A percentile compares a stretch with the other conserved stretches of the same genome.
Evolutionary conservation across 208 protist genomes (phyloP).

Genomic region (Leptomonas seymouri): DNA sequence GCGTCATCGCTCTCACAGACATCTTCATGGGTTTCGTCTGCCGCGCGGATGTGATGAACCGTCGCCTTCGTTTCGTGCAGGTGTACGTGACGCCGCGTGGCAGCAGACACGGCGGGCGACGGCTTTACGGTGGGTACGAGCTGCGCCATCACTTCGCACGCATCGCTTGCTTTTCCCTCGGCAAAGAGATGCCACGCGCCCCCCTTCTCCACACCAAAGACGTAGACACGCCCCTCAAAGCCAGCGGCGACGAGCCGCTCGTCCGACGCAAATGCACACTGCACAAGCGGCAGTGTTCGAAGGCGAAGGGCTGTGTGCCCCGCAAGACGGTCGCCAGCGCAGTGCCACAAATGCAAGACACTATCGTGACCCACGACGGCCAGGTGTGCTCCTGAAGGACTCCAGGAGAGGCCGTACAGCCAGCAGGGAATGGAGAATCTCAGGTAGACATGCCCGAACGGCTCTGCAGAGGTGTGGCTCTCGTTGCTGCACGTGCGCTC

Average conservation of each 20-base stretch:
- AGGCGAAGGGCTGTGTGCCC: constrained; percentile 8
- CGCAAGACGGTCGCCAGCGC: not conserved
- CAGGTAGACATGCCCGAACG: constrained; percentile 20
- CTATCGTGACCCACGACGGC: constrained; percentile 31
- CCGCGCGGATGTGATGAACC: not conserved
- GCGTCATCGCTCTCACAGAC: not conserved
- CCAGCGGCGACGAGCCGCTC: constrained; percentile 10
- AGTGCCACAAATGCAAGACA: constrained; percentile 19
- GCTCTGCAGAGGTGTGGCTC: not conserved
- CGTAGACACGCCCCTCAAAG: constrained; percentile 25
- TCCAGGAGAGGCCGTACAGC: constrained; percentile 24
- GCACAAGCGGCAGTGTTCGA: constrained; percentile 18
- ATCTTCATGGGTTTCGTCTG: not conserved
- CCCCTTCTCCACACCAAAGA: constrained; percentile 5
- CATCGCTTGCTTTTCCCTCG: not conserved
- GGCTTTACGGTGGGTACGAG: not conserved
- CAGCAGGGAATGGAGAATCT: constrained; percentile 8
- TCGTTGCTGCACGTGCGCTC: not conserved
- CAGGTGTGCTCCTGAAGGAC: constrained; percentile 16
- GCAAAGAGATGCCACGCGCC: constrained; percentile 1
- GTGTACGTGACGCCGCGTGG: too few relatives aligned
- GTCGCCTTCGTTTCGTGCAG: not conserved
- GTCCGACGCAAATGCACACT: constrained; percentile 20
- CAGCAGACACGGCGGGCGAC: not conserved
- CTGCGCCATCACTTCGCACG: not conserved